Base-by-base conservation (phyloP, 352 stramenopile genomes). In the Stramenopiles sp. region DNA sequence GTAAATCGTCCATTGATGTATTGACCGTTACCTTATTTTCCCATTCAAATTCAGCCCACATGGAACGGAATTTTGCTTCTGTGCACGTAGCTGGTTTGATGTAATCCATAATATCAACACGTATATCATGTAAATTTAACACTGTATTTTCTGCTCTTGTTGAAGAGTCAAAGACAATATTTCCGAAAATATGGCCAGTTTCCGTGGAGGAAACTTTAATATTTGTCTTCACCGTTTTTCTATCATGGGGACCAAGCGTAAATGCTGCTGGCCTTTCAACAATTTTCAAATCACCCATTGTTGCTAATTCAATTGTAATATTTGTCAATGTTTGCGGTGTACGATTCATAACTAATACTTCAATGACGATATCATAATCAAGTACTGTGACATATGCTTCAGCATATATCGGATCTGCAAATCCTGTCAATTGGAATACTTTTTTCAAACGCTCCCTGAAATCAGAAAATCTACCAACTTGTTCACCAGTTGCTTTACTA, bases 151-250 rank as follows among this genome's bases (percentile, higher is more conserved):
- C 94, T 78, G 95, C 93, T 30, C 88, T 88, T 63, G 87, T 93
- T 32, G 92, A 91, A 81, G 97, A 97, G 83, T 97, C 94, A 84
- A 99, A 99, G 43, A 99, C 94, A 84, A 99, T 98, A 63, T 94
- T 99, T 79, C 97, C 97, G 86, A 99, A 99, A 81, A 99, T 99
- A 86, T 99, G 94, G 20, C 97, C 96, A 27, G 95, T 99, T 86
- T 99, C 97, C n/a, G 97, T 99, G 77, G 92, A 98, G 74, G 93
- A 98, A n/a, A 99, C 96, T 89, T 99, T 99, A 86, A 99, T 99
- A 83, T 96, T 98, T 30, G 95, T 94, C 65, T 92, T 90, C 80
- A 99, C 97, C 29, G 90, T 97, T 78, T 92, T 91, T 86, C 97
- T 91, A 85, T 98, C 95, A 31, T 98, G 85, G 0, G 96, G 96